Evolutionary conservation across 371 early-diverging fungal species (phyloP), one percentile per base, ranked within the genome.

Genomic region (Rhizopus delemar): DNA sequence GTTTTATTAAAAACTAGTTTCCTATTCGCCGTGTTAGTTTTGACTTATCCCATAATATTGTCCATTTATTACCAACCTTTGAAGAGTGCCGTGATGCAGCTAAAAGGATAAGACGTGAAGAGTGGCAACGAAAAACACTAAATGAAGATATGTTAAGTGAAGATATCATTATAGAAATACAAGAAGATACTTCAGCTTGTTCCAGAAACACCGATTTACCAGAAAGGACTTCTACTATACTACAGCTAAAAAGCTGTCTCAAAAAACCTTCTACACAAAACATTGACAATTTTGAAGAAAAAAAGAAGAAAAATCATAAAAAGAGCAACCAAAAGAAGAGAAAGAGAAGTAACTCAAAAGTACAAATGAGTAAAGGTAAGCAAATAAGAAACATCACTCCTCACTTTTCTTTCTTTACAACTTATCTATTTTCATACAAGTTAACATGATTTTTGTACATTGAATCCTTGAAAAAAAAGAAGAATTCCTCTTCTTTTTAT

Each of bases 161-260:
- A 32, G 55, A 63, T 39, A 79, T 79, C 39, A 63, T 79, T 53
- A 49, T 64, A 9, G 79, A 79, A 68, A 79, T 79, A 13, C 65
- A 71, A 55, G 62, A 61, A 46, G 62, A 66, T 34, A 57, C 61
- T 46, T 51, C 29, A 43, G 56, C 60, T 41, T 35, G 36, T 32
- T 46, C 57, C 36, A 61, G 57, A n/a, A 22, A 46, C 31, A 43
- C 56, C 34, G 48, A 53, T 2, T 46, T 57, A n/a, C 62, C 61
- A 46, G 57, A 55, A 9, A 7, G 13, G 11, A 2, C n/a, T 29
- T n/a, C 12, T n/a, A 22, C 32, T 32, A 48, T 45, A 1, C 28
- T 49, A 6, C 32, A 45, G 2, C 32, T 56, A 9, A 67, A 67
- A 49, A 67, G 67, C 39, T 67, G 67, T 56, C 43, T 67, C 5